phyloP scores from a whole-genome alignment of 257 asterid species.

The Cynanchum wilfordii region DNA sequence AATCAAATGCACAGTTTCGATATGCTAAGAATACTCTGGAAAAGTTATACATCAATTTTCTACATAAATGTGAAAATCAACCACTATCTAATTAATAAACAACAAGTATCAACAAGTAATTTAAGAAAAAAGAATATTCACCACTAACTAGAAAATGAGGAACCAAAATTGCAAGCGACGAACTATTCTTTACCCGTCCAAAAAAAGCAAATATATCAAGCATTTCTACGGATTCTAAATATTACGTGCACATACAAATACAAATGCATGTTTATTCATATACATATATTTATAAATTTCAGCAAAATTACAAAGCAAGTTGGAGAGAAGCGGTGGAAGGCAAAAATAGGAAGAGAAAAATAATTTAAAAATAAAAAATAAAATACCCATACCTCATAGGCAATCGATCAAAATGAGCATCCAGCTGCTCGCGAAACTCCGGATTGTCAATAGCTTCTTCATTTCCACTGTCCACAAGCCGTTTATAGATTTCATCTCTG shows the following conservation, averaged over 20 bases:
- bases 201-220: not conserved
- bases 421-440: slow-evolving; percentile 60
- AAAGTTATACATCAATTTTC: not conserved
- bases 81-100: not conserved
- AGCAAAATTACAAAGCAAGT: slow-evolving; percentile 4
- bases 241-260: slow-evolving; percentile 9
- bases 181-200: not conserved
- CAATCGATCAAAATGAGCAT: slow-evolving; percentile 79
- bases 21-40: not conserved
- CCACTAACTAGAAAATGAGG: not conserved
- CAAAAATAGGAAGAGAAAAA: not conserved
- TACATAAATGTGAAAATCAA: not conserved
- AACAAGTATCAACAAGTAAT: not conserved
- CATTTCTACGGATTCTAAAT: not conserved
- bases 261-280: not conserved
- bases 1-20: not conserved
- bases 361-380: no score
- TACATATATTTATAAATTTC: not conserved
- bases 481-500: slow-evolving; percentile 63
- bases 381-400: slow-evolving; percentile 66
- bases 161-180: not conserved
- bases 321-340: not conserved
- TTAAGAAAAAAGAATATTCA: not conserved
- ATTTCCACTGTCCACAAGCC: slow-evolving; percentile 56
- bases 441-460: slow-evolving; percentile 60